These are phyloP conservation scores for Acanthamoeba castellanii DNA, from an alignment of 208 protist species.

Conservation along the genomic window DNA sequence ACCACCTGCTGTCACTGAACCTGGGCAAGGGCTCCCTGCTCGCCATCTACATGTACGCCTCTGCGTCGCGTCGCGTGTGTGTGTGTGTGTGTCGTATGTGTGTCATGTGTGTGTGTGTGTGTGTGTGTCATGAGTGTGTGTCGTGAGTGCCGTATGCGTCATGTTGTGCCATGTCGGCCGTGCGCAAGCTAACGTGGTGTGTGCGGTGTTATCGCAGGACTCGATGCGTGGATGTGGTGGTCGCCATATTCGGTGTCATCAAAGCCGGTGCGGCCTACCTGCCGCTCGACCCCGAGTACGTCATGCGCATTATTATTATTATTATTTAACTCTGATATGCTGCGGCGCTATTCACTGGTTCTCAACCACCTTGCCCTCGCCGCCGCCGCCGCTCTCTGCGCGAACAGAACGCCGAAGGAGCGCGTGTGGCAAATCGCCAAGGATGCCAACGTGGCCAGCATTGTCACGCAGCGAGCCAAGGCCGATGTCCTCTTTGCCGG, in stretches of 20 bases:
- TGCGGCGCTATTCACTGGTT: too few relatives aligned
- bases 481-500: neutral
- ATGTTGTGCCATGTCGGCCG: neutral
- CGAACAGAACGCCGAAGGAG: neutral
- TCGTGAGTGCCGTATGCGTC: too few relatives aligned
- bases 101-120: too few relatives aligned
- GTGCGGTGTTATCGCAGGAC: too few relatives aligned
- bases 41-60: slow-evolving; percentile 19
- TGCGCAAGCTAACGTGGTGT: too few relatives aligned
- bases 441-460: neutral
- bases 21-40: slow-evolving; percentile 25
- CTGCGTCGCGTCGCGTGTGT: neutral
- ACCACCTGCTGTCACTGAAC: neutral
- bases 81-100: neutral
- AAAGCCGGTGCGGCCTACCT: slow-evolving; percentile 67
- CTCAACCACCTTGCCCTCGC: too few relatives aligned
- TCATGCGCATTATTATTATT: neutral
- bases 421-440: slow-evolving; percentile 16
- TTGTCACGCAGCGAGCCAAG: neutral
- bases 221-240: slow-evolving; percentile 50
- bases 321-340: too few relatives aligned
- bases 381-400: too few relatives aligned
- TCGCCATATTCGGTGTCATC: slow-evolving; percentile 42
- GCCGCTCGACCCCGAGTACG: slow-evolving; percentile 42
- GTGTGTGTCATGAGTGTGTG: neutral